Evolutionary conservation across 2,329 filamentous ascomycete species (phyloP).

Genomic region (Hawksworthiomyces lignivorus): DNA sequence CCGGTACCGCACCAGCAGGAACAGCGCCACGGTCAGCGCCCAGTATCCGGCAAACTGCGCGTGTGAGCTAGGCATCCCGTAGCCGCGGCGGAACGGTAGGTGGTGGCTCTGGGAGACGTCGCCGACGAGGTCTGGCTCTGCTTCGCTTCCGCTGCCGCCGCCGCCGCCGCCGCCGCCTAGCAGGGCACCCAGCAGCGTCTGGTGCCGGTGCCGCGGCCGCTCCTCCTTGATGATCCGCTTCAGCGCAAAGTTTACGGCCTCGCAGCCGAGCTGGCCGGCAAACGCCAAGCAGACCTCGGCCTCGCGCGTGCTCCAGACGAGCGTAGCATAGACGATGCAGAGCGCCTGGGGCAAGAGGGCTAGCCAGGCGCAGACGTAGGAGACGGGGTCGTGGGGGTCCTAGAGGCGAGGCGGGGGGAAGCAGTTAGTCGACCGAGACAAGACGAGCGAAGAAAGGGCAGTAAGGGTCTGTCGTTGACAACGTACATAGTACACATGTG

Average conservation of each 20-base stretch:
- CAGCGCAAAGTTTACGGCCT: constrained; percentile 79
- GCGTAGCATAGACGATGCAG: constrained; percentile 79
- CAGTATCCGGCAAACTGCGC: constrained; percentile 94
- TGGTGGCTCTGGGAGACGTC: background rate
- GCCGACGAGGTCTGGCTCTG: background rate
- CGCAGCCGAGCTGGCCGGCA: constrained; percentile 82
- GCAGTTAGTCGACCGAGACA: background rate
- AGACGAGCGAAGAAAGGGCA: no score
- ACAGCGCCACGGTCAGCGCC: constrained; percentile 73
- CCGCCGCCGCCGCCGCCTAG: background rate
- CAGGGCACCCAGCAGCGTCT: constrained; percentile 40
- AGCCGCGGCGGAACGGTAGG: constrained; percentile 43
- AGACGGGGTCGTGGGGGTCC: constrained; percentile 80
- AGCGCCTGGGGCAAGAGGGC: constrained; percentile 89
- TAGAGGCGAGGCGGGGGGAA: constrained; percentile 27
- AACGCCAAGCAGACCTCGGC: constrained; percentile 86
- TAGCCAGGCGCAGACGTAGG: constrained; percentile 85
- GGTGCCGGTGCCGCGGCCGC: constrained; percentile 70
- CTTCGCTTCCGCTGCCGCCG: background rate
- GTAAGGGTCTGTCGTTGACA: background rate
- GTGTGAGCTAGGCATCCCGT: constrained; percentile 94
- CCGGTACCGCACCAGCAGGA: constrained; percentile 73
- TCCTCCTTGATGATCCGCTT: constrained; percentile 92
- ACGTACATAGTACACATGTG: constrained; percentile 90
- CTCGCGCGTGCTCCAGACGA: constrained; percentile 88